Conservation (phyloP, 768 basidiomycete species). For the Phanerochaete carnosa region DNA sequence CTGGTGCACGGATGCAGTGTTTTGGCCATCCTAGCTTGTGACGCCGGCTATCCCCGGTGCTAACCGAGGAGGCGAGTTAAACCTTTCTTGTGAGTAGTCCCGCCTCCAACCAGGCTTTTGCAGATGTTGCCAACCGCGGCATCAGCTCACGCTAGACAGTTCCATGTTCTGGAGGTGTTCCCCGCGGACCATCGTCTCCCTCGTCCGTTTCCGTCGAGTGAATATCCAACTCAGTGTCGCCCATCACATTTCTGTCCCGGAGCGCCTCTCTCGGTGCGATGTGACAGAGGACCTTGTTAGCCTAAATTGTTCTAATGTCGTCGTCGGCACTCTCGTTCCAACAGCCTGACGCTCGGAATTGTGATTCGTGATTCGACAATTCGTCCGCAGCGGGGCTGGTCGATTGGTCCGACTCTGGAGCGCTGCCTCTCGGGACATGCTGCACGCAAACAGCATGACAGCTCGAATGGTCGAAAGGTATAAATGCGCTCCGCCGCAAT, state of each 20-base stretch:
- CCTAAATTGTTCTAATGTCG: conserved; percentile 13
- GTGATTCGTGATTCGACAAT: not conserved
- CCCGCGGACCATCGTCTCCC: not conserved
- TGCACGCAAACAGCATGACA: conserved; percentile 7
- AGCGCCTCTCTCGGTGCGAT: not conserved
- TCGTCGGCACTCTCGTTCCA: not conserved
- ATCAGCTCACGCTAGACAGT: not conserved
- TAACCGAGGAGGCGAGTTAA: not conserved
- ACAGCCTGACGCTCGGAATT: not conserved
- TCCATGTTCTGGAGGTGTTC: not conserved
- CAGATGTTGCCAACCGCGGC: not conserved
- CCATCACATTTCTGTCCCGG: not conserved
- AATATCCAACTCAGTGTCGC: not conserved
- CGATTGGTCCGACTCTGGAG: not conserved
- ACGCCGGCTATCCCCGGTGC: not conserved
- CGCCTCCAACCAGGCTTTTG: not conserved
- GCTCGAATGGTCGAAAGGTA: conserved; percentile 9
- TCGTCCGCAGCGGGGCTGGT: not conserved
- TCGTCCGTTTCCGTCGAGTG: not conserved
- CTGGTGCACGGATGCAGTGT: not conserved
- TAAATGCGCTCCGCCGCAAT: conserved; percentile 7
- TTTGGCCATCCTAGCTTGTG: not conserved
- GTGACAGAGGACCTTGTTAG: not conserved
- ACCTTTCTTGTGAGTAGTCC: not conserved
- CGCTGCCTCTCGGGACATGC: conserved; percentile 3